Conservation (phyloP, 139 green algal species). For the Coelastrella sp. region DNA sequence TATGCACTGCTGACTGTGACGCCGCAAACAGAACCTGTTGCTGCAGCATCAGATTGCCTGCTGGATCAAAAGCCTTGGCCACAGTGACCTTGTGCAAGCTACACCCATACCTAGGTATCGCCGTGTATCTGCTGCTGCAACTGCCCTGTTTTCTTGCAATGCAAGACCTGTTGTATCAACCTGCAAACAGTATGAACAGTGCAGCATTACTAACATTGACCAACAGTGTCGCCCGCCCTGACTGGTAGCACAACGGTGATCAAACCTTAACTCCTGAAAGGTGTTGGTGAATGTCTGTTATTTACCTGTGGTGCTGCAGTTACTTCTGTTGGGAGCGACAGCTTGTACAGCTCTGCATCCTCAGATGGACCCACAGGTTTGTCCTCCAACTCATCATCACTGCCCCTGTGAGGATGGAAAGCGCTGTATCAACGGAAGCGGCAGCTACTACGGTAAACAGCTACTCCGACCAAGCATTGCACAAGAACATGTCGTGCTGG, state of each 20-base stretch:
- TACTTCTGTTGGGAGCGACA: constrained; percentile 31
- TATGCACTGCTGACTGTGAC: too few relatives aligned
- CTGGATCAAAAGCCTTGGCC: not conserved
- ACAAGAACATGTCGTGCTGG: too few relatives aligned
- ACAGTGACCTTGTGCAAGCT: not conserved
- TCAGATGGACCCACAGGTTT: not conserved
- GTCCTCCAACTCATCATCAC: constrained; percentile 43
- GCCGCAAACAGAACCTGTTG: too few relatives aligned
- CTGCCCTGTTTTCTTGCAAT: constrained; percentile 56
- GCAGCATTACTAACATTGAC: too few relatives aligned
- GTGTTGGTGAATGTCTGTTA: not conserved
- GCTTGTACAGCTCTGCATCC: constrained; percentile 37
- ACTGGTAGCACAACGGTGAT: not conserved
- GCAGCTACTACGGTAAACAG: too few relatives aligned
- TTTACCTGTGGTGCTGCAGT: constrained; percentile 34
- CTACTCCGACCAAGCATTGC: too few relatives aligned
- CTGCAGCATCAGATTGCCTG: not conserved
- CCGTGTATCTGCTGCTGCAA: constrained; percentile 50
- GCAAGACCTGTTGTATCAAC: constrained; percentile 70
- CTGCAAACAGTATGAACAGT: not conserved
- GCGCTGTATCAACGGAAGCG: too few relatives aligned
- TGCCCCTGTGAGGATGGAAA: too few relatives aligned
- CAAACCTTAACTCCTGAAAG: not conserved
- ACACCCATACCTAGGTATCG: constrained; percentile 52
- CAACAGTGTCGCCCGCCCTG: not conserved